A percentile compares a stretch with the other conserved stretches of the same genome.
These are phyloP conservation scores for Aphanoascus verrucosus DNA, from an alignment of 2,329 filamentous ascomycete species.

Conservation along the genomic window DNA sequence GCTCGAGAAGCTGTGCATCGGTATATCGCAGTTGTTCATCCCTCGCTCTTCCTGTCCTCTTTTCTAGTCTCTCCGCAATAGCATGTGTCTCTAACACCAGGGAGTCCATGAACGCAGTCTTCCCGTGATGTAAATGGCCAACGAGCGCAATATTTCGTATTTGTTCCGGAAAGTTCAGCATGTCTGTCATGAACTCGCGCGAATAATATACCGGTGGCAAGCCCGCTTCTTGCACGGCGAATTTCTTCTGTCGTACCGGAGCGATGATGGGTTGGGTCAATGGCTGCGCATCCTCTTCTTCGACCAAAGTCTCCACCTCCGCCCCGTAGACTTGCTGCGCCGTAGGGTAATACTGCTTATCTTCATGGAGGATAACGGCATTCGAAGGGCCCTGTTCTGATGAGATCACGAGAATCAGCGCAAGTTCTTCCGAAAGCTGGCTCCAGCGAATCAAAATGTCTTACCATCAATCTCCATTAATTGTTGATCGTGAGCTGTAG, in stretches of 20 bases:
- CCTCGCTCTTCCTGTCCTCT: constrained; percentile 65
- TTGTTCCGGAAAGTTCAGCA: constrained; percentile 93
- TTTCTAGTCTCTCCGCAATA: constrained; percentile 65
- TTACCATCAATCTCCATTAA: constrained; percentile 85
- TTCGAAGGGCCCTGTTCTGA: constrained; percentile 78
- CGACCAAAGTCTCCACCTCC: constrained; percentile 89
- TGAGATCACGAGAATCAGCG: constrained; percentile 19
- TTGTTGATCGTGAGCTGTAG: constrained; percentile 59
- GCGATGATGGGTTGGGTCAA: constrained; percentile 87
- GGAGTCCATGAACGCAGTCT: constrained; percentile 98
- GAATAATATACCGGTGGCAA: constrained; percentile 81
- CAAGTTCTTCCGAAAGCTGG: not conserved
- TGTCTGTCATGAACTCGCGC: constrained; percentile 82
- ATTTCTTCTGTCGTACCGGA: constrained; percentile 89
- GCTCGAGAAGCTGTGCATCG: constrained; percentile 78
- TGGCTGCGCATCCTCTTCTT: constrained; percentile 93
- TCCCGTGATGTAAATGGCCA: constrained; percentile 91
- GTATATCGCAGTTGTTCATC: constrained; percentile 93
- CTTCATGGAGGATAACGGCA: constrained; percentile 94
- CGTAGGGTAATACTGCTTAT: constrained; percentile 99
- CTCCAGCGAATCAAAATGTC: not conserved
- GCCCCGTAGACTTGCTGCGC: constrained; percentile 89
- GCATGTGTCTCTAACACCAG: constrained; percentile 91
- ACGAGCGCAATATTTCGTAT: constrained; percentile 85
- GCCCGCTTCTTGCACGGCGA: constrained; percentile 83